phyloP scores from a whole-genome alignment of 352 stramenopile species.

The Globisporangium parvum region DNA sequence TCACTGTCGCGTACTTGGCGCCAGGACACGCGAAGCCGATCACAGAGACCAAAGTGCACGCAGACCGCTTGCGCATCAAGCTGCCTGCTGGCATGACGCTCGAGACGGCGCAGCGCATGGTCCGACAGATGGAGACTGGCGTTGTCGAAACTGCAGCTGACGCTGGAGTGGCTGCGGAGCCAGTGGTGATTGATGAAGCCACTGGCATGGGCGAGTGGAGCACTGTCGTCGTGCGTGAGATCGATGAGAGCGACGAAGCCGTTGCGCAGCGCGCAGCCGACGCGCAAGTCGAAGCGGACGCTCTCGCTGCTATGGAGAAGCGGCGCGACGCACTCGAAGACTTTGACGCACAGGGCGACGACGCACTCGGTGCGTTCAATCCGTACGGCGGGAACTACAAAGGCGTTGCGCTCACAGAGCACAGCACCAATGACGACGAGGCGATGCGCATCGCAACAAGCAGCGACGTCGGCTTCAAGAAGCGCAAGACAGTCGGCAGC shows the following conservation, averaged over 20 bases:
- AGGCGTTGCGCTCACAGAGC: slow-evolving; percentile 57
- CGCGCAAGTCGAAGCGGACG: slow-evolving; percentile 31
- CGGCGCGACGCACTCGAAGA: slow-evolving; percentile 56
- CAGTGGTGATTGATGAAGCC: slow-evolving; percentile 47
- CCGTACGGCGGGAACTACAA: slow-evolving; percentile 83
- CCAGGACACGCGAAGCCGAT: slow-evolving; percentile 26
- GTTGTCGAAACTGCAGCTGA: slow-evolving; percentile 16
- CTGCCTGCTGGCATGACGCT: slow-evolving; percentile 58
- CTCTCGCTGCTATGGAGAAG: slow-evolving; percentile 42
- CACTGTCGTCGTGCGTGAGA: slow-evolving; percentile 63
- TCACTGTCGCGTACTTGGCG: slow-evolving; percentile 62
- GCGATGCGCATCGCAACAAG: slow-evolving; percentile 43
- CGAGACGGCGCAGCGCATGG: slow-evolving; percentile 57
- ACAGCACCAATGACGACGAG: slow-evolving; percentile 6
- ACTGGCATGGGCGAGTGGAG: slow-evolving; percentile 82
- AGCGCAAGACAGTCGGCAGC: slow-evolving; percentile 24
- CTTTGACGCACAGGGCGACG: slow-evolving; percentile 56
- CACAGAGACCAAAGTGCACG: slow-evolving; percentile 42
- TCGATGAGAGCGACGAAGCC: slow-evolving; percentile 71
- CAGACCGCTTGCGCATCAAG: slow-evolving; percentile 62
- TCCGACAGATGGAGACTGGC: slow-evolving; percentile 33
- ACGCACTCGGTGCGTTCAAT: slow-evolving; percentile 76
- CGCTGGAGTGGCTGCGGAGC: slow-evolving; percentile 3
- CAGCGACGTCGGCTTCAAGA: slow-evolving; percentile 71
- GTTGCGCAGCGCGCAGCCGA: slow-evolving; percentile 41